Evolutionary conservation across 2,329 filamentous ascomycete species (phyloP), one percentile per base, ranked within the genome.

Genomic region (Didymella lethalis): DNA sequence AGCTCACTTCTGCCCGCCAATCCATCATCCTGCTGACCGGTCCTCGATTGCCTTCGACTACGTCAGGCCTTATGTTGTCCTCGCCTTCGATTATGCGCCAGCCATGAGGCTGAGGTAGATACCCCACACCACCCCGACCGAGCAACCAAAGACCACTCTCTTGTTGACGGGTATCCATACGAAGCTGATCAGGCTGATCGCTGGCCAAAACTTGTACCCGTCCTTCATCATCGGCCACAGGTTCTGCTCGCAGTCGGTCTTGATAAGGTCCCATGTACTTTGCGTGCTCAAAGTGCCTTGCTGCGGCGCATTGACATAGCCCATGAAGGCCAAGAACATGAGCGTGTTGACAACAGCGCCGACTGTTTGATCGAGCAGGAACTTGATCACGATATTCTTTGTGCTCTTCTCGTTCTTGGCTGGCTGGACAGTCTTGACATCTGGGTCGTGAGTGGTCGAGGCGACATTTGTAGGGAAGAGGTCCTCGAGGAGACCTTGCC

Each of bases 401-500:
- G 87, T 75, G 73, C 86, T 87, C 61, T 81, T 82, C 57, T 64
- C 67, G 26, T 66, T 69, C 41, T 70, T 64, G 10, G 61, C 64
- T 1, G 51, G 54, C 43, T 75, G 67, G 43, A 70, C 62, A 20
- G 61, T 67, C 48, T 76, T 70, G 49, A 67, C 65, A 41, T 68
- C 66, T 57, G 20, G 69, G 55, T 61, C 53, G 14, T 67, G 61
- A 23, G 64, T 53, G 6, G 68, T 72, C 54, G 78, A 77, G 5
- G 79, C 67, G 11, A 81, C 48, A 77, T 75, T 43, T 0, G 89
- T 88, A 0, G 93, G 93, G 71, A 92, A 96, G 3, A 82, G 78
- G 6, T 84, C 80, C 77, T 97, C 93, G 51, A 97, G 83, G 72
- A 85, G 91, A 40, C 86, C 84, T 82, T 96, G 93, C 93, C 92